Conservation (phyloP, 352 stramenopile genomes). For the Pythium brassicae region DNA sequence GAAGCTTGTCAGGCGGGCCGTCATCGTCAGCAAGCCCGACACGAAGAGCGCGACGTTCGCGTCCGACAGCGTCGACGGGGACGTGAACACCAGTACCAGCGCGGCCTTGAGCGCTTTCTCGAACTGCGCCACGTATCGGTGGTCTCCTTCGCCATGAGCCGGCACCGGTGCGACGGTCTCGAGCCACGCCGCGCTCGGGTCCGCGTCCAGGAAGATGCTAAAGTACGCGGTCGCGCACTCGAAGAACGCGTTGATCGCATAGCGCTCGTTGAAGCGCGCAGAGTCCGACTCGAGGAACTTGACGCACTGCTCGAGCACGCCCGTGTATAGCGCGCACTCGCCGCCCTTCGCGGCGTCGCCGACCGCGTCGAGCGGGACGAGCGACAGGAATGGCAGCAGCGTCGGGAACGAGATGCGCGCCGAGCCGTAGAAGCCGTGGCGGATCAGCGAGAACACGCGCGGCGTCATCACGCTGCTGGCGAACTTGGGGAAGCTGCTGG, state of each 20-base stretch:
- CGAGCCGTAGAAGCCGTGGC: constrained; percentile 77
- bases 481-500: constrained; percentile 54
- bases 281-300: constrained; percentile 66
- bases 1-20: constrained; percentile 26
- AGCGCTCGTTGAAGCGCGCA: constrained; percentile 43
- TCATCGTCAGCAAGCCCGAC: constrained; percentile 43
- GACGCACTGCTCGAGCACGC: constrained; percentile 60
- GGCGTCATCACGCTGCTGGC: constrained; percentile 55
- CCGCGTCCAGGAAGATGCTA: constrained; percentile 53
- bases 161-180: constrained; percentile 6
- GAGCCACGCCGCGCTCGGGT: constrained; percentile 28
- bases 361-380: constrained; percentile 58
- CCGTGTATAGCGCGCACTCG: constrained; percentile 46
- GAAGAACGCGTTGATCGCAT: constrained; percentile 57
- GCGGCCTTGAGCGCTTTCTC: constrained; percentile 51
- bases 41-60: constrained; percentile 32
- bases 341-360: constrained; percentile 31
- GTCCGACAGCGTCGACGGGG: constrained; percentile 23
- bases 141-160: constrained; percentile 14
- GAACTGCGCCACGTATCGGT: constrained; percentile 60
- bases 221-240: constrained; percentile 73
- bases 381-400: constrained; percentile 66
- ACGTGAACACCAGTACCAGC: constrained; percentile 35
- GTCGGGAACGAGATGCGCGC: constrained; percentile 61
- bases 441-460: constrained; percentile 62